Conservation (phyloP, 305 asterid species). For the Solanum hybrid region DNA sequence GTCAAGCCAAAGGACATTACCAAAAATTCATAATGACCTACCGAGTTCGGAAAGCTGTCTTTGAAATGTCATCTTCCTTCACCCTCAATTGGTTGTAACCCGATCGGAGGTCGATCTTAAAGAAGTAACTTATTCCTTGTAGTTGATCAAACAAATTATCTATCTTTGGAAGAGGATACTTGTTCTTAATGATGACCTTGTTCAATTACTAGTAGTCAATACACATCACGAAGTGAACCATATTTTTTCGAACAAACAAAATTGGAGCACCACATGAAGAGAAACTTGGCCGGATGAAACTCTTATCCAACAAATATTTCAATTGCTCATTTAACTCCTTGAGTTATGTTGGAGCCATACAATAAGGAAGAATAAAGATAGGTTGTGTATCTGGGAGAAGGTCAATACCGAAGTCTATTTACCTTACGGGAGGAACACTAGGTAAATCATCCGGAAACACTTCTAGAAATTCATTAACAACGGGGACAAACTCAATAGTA, state of each 20-base stretch:
- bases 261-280: neutral
- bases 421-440: neutral
- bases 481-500: neutral
- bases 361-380: neutral
- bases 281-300: neutral
- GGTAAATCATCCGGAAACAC: neutral
- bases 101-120: neutral
- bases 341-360: neutral
- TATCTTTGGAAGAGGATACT: neutral
- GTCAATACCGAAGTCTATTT: neutral
- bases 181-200: neutral
- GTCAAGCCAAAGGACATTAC: neutral
- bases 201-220: neutral
- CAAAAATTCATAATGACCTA: neutral
- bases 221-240: neutral
- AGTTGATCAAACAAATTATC: neutral
- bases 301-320: neutral
- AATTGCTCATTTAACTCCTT: neutral
- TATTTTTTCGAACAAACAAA: neutral
- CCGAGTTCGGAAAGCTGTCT: neutral
- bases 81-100: neutral
- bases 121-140: neutral
- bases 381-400: neutral
- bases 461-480: neutral
- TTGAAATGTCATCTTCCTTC: neutral